These are phyloP conservation scores for Physcomitrellopsis africana DNA, from an alignment of 225 moss, liverwort and hornwort genomes.

Conservation along the genomic window DNA sequence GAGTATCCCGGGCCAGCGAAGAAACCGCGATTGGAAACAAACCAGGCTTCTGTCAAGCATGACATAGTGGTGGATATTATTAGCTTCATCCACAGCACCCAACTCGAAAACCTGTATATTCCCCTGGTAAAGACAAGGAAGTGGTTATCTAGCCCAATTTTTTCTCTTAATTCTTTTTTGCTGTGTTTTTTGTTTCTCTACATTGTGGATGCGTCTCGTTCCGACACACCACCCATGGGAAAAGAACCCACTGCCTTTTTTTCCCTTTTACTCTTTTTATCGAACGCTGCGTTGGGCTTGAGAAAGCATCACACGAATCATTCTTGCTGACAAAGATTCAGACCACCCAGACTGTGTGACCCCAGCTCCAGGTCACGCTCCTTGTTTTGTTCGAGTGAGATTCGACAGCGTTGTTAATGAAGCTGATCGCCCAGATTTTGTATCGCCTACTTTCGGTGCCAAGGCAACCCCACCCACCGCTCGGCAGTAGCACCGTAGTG, in stretches of 20 bases:
- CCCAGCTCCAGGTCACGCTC: conserved; percentile 25
- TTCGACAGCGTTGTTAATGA: too few species aligned
- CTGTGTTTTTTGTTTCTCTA: background rate
- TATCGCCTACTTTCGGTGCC: too few species aligned
- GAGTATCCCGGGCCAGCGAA: conserved; percentile 38
- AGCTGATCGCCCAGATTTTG: too few species aligned
- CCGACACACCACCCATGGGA: conserved; percentile 30
- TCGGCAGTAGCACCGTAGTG: too few species aligned
- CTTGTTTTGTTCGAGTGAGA: background rate
- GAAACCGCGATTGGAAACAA: conserved; percentile 49
- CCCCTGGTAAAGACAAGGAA: conserved; percentile 43
- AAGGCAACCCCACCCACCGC: too few species aligned
- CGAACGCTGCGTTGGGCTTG: conserved; percentile 17
- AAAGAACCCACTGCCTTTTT: background rate
- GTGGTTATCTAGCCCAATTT: background rate
- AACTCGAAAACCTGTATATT: conserved; percentile 27
- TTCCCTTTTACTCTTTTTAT: background rate
- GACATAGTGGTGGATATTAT: conserved; percentile 45
- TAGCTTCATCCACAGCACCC: conserved; percentile 29
- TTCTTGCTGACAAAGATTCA: conserved; percentile 55
- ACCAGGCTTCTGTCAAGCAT: conserved; percentile 30
- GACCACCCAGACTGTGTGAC: conserved; percentile 38
- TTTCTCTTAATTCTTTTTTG: too few species aligned
- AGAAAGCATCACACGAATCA: background rate
- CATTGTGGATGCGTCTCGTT: conserved; percentile 1